Evolutionary conservation across 202 grass and related monocot genomes (phyloP).

Genomic region (Schoenoplectus triqueter): DNA sequence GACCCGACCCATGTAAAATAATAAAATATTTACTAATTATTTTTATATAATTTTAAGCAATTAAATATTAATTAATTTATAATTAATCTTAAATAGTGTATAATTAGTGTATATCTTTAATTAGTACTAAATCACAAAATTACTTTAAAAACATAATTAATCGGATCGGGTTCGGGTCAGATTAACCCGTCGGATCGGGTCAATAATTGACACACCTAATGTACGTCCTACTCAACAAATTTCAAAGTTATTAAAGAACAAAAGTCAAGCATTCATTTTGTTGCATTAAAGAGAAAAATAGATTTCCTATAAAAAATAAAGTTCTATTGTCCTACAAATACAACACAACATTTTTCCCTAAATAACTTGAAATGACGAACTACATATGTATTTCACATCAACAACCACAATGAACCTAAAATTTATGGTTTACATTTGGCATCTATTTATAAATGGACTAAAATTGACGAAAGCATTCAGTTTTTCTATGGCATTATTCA

Average conservation of each 20-base stretch:
- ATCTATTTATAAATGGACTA: background rate
- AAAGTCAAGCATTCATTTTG: slow-evolving; percentile 2
- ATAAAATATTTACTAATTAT: no score
- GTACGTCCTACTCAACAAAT: no score
- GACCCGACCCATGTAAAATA: no score
- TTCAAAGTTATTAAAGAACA: slow-evolving; percentile 20
- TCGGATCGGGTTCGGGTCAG: no score
- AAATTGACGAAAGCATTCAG: background rate
- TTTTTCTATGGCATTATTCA: slow-evolving; percentile 7
- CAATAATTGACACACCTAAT: no score
- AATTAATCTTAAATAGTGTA: no score
- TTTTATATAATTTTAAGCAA: no score
- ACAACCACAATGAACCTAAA: background rate
- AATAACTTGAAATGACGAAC: background rate
- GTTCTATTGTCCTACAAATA: background rate
- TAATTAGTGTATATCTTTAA: no score
- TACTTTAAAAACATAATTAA: no score
- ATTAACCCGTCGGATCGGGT: no score
- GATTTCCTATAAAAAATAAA: background rate
- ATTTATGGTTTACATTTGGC: background rate
- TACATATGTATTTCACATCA: background rate
- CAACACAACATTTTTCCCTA: background rate
- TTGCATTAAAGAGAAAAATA: background rate
- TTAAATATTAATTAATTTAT: no score
- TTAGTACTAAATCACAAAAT: no score